Base-by-base conservation (phyloP, 495 filamentous ascomycete species). In the Tuber aestivum region DNA sequence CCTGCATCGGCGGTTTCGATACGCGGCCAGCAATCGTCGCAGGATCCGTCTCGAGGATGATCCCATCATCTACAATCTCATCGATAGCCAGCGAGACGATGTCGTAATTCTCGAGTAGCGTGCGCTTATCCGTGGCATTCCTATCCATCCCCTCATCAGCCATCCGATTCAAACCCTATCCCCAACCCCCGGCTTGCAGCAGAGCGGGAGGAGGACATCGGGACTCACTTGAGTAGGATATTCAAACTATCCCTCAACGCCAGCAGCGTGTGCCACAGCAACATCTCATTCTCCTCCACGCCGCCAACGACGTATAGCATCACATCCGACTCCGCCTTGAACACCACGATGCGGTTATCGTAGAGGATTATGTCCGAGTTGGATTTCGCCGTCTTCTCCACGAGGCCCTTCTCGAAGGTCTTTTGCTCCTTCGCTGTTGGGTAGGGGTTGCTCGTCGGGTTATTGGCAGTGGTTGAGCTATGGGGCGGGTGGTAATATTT, bases 91-190 rank as follows among this genome's bases (percentile, higher is more conserved):
- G 87, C 35, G 94, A 92, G 74, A 97, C 92, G 14, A 91, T 88
- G 82, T 98, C 95, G 86, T 97, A 99, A 88, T 97, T 97, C 85
- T 99, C 95, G 82, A 97, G 90, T 77, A 98, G 92, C 16, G 95
- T 98, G 76, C 95, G 92, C 87, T 97, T 97, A 87, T 99, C 95
- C 72, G 94, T 94, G 38, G 93, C 93, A 85, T 94, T 94, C 84
- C 92, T 95, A 77, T 73, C 41, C 74, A 2, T 4, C 16, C 40
- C 38, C 41, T 18, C 70, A n/a, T 72, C 10, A 78, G 70, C 69
- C 18, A 2, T 48, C 32, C 9, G 12, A 20, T 9, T 38, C 45
- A 23, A n/a, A 16, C n/a, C n/a, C n/a, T n/a, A n/a, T n/a, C n/a
- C n/a, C n/a, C n/a, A n/a, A n/a, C n/a, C n/a, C n/a, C n/a, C n/a